Evolutionary conservation across 768 basidiomycete species (phyloP).

Genomic region (Lactarius tabidus): DNA sequence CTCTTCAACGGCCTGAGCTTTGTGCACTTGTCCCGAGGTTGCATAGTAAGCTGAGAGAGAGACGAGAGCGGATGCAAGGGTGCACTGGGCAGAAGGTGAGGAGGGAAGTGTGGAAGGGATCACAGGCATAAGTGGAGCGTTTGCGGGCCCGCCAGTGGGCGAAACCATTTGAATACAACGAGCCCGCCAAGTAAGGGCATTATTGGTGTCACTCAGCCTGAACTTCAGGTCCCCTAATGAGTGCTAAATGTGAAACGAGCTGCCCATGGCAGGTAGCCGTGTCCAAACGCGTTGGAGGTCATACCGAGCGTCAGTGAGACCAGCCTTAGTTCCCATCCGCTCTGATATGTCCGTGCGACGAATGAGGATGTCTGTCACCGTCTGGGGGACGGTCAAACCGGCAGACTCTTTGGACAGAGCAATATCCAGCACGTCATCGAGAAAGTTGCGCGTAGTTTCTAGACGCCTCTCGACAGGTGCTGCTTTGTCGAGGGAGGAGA

Average conservation of each 20-base stretch:
- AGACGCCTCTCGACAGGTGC: slow-evolving; percentile 47
- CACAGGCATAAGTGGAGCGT: slow-evolving; percentile 22
- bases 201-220: slow-evolving; percentile 48
- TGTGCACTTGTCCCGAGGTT: slow-evolving; percentile 47
- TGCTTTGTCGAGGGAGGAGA: slow-evolving; percentile 3
- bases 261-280: slow-evolving; percentile 38
- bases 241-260: slow-evolving; percentile 52
- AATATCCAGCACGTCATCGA: slow-evolving; percentile 46
- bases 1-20: slow-evolving; percentile 58
- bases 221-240: slow-evolving; percentile 63
- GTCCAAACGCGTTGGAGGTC: slow-evolving; percentile 60
- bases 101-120: slow-evolving; percentile 43
- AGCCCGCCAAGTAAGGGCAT: slow-evolving; percentile 67
- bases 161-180: slow-evolving; percentile 45
- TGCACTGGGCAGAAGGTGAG: slow-evolving; percentile 62
- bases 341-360: slow-evolving; percentile 58
- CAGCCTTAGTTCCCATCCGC: slow-evolving; percentile 49
- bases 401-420: slow-evolving; percentile 40
- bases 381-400: slow-evolving; percentile 45
- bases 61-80: slow-evolving; percentile 54
- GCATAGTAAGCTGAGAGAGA: slow-evolving; percentile 73
- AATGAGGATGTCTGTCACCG: slow-evolving; percentile 50
- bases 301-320: slow-evolving; percentile 49
- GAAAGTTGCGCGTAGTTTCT: slow-evolving; percentile 49
- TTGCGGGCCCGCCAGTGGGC: slow-evolving; percentile 33